A percentile compares a stretch with the other conserved stretches of the same genome.
Evolutionary conservation across 768 basidiomycete species (phyloP).

Genomic region (Crassisporium funariophilum): DNA sequence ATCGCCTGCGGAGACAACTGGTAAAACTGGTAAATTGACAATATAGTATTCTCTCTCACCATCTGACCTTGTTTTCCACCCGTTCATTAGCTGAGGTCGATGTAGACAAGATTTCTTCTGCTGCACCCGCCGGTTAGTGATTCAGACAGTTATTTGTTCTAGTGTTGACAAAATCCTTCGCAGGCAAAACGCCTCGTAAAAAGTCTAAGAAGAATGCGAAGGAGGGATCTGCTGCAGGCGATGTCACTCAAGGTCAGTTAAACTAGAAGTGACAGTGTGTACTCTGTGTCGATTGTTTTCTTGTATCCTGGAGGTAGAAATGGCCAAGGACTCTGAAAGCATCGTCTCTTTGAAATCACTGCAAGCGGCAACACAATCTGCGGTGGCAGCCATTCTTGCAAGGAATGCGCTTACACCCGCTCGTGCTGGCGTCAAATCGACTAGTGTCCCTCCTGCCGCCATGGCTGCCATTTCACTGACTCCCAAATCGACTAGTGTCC

Average conservation of each 20-base stretch:
- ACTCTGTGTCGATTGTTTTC: background rate
- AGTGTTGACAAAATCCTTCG: no score
- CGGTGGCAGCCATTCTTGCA: slow-evolving; percentile 10
- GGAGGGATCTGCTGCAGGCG: background rate
- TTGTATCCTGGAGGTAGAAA: background rate
- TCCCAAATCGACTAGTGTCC: no score
- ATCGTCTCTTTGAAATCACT: no score
- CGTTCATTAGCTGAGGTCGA: no score
- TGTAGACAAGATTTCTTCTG: no score
- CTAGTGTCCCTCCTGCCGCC: background rate
- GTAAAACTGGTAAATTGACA: no score
- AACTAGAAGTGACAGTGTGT: background rate
- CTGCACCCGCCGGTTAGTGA: no score
- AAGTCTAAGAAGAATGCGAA: slow-evolving; percentile 8
- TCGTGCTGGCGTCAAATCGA: no score
- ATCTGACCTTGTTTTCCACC: no score
- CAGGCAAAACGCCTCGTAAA: background rate
- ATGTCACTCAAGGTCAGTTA: background rate
- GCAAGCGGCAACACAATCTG: slow-evolving; percentile 9
- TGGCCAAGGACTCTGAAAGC: background rate
- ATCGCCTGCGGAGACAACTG: no score
- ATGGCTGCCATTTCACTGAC: background rate
- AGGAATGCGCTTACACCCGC: background rate
- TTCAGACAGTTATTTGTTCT: no score
- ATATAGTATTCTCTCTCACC: no score